phyloP scores from a whole-genome alignment of 495 filamentous ascomycete species.

The Annulohypoxylon stygium region DNA sequence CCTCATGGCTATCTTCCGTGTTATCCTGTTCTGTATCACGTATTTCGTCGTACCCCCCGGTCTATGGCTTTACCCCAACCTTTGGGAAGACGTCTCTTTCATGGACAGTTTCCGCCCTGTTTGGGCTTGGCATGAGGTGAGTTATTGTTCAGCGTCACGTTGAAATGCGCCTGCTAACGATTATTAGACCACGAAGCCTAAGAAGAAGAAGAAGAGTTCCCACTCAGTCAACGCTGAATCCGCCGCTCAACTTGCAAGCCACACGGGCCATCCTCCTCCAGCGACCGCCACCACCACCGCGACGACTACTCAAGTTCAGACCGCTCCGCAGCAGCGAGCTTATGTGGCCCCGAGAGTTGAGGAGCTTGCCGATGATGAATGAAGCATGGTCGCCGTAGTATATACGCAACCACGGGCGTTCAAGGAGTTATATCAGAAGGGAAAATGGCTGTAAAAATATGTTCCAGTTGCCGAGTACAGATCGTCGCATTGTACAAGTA shows the following conservation, averaged over 20 bases:
- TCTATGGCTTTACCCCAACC: constrained; percentile 96
- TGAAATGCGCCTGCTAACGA: constrained; percentile 48
- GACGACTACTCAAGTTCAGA: constrained; percentile 63
- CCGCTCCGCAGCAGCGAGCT: constrained; percentile 58
- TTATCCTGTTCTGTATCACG: constrained; percentile 95
- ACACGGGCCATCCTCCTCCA: constrained; percentile 66
- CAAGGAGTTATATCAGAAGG: constrained; percentile 33
- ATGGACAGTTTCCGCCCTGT: constrained; percentile 96
- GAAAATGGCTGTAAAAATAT: constrained; percentile 40
- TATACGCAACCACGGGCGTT: constrained; percentile 46
- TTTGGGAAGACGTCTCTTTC: constrained; percentile 99
- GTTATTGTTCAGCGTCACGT: constrained; percentile 42
- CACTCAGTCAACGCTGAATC: constrained; percentile 54
- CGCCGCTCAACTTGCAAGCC: constrained; percentile 59
- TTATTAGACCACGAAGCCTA: constrained; percentile 63
- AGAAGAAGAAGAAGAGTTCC: constrained; percentile 73
- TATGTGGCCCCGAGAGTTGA: constrained; percentile 74
- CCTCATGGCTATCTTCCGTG: constrained; percentile 94
- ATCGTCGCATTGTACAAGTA: constrained; percentile 25
- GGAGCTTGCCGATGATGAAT: constrained; percentile 73
- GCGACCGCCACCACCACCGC: constrained; percentile 71
- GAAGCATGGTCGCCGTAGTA: constrained; percentile 22
- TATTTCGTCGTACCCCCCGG: constrained; percentile 88
- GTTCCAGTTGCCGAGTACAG: constrained; percentile 10
- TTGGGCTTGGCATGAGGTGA: constrained; percentile 99